phyloP scores from a whole-genome alignment of 2,329 filamentous ascomycete genomes.

The Monosporascus sp. region DNA sequence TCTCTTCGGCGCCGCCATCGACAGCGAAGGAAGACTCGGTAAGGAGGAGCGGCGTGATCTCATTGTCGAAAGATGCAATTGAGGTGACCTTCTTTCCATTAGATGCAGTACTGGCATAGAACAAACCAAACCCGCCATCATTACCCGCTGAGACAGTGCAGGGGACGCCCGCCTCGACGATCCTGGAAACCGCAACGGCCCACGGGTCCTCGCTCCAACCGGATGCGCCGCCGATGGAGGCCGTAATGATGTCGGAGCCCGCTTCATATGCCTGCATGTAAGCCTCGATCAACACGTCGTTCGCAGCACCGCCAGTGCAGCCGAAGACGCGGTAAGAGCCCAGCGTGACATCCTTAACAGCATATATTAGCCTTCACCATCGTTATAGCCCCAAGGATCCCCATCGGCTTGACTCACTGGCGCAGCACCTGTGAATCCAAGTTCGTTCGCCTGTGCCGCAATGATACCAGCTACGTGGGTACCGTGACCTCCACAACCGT shows the following conservation, averaged over 20 bases:
- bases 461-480: slow-evolving; percentile 60
- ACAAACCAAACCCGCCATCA: slow-evolving; percentile 39
- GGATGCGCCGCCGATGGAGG: slow-evolving; percentile 45
- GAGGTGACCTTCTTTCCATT: slow-evolving; percentile 42
- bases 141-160: slow-evolving; percentile 52
- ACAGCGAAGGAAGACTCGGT: slow-evolving; percentile 37
- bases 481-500: slow-evolving; percentile 53
- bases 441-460: slow-evolving; percentile 48
- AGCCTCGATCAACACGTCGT: slow-evolving; percentile 54
- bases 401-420: slow-evolving; percentile 27
- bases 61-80: slow-evolving; percentile 47
- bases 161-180: slow-evolving; percentile 48
- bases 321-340: slow-evolving; percentile 55
- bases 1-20: slow-evolving; percentile 23
- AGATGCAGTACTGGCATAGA: slow-evolving; percentile 44
- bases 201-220: slow-evolving; percentile 50
- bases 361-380: not conserved
- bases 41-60: slow-evolving; percentile 36
- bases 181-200: slow-evolving; percentile 45
- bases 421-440: slow-evolving; percentile 53
- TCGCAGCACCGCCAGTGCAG: slow-evolving; percentile 43
- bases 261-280: slow-evolving; percentile 57
- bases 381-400: too few relatives aligned
- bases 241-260: slow-evolving; percentile 53
- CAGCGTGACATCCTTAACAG: slow-evolving; percentile 38